phyloP scores from a whole-genome alignment of 2,329 filamentous ascomycete genomes.

The Cladosporium sp. region DNA sequence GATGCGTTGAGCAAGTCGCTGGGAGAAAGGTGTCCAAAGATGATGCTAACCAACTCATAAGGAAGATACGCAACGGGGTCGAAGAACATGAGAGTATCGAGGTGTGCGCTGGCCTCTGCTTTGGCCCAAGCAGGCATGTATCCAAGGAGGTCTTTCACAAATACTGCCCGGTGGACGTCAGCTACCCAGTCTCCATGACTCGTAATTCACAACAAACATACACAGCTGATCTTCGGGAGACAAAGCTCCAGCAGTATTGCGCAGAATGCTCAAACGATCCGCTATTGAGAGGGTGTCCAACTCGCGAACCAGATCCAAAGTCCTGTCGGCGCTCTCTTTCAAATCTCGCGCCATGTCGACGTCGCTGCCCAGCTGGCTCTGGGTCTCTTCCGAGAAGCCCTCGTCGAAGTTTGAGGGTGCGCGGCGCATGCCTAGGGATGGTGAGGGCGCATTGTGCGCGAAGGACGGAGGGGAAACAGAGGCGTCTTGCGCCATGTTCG shows the following conservation, averaged over 20 bases:
- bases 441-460: conserved; percentile 18
- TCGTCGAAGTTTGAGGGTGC: conserved; percentile 61
- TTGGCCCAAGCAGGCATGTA: conserved; percentile 21
- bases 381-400: conserved; percentile 76
- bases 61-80: conserved; percentile 86
- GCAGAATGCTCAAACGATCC: conserved; percentile 16
- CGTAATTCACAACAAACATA: conserved; percentile 3
- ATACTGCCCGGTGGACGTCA: conserved; percentile 4
- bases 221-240: conserved; percentile 25
- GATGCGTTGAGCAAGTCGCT: conserved; percentile 78
- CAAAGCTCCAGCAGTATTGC: conserved; percentile 18
- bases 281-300: conserved; percentile 19
- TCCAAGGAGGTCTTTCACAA: conserved; percentile 18
- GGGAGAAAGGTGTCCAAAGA: conserved; percentile 83
- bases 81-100: conserved; percentile 73
- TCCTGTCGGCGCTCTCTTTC: conserved; percentile 20
- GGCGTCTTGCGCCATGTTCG: conserved; percentile 13
- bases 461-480: conserved; percentile 14
- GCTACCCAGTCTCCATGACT: neutral
- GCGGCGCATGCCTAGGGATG: conserved; percentile 27
- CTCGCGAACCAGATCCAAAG: conserved; percentile 13
- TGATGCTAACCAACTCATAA: conserved; percentile 85
- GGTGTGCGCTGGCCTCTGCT: conserved; percentile 21
- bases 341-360: conserved; percentile 32
- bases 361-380: conserved; percentile 51